phyloP scores from a whole-genome alignment of 805 yeast genomes.

The Hanseniaspora taiwanica region DNA sequence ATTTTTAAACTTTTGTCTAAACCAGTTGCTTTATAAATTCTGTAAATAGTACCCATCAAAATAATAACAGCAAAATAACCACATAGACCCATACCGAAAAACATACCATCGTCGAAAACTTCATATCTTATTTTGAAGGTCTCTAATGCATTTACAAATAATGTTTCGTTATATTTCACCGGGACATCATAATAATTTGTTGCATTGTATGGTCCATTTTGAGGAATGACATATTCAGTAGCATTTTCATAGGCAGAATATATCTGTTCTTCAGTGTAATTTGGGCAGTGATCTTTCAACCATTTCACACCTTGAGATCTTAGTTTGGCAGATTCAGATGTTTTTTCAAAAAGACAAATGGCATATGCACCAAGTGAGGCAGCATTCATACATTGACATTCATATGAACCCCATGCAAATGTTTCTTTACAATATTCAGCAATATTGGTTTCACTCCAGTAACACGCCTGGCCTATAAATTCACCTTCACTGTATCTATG shows the following conservation, averaged over 20 bases:
- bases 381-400: slow-evolving; percentile 4
- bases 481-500: not conserved
- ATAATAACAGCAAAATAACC: slow-evolving; percentile 5
- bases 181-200: not conserved
- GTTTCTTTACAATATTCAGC: not conserved
- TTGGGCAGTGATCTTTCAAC: not conserved
- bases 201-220: not conserved
- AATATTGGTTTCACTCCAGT: not conserved
- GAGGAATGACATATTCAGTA: slow-evolving; percentile 1
- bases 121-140: slow-evolving; percentile 6
- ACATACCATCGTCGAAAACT: slow-evolving; percentile 6
- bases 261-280: not conserved
- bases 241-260: slow-evolving; percentile 2
- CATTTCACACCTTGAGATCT: not conserved
- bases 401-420: not conserved
- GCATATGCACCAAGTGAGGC: slow-evolving; percentile 3
- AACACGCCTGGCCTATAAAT: not conserved
- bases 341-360: not conserved
- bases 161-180: slow-evolving; percentile 1
- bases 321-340: not conserved
- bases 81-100: slow-evolving; percentile 6
- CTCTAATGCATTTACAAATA: slow-evolving; percentile 4
- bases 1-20: not conserved
- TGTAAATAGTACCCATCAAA: not conserved
- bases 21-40: slow-evolving; percentile 1